Conservation (phyloP, 2,329 filamentous ascomycete species). For the Pestalotiopsis sp. region DNA sequence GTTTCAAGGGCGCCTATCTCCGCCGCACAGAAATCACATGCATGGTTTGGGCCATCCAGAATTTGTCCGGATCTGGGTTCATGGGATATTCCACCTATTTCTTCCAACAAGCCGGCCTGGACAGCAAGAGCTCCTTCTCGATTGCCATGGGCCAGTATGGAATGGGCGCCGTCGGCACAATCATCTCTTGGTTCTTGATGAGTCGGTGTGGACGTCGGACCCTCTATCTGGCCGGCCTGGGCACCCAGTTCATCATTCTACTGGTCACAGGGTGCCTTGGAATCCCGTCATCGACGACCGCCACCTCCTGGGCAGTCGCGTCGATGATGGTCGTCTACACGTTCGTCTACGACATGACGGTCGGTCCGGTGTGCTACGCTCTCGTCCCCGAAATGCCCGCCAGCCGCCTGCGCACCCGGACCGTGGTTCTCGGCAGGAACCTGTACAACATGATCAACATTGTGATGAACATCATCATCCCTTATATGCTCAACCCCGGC, state of each 20-base stretch:
- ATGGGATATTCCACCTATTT: slow-evolving; percentile 68
- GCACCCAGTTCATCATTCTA: slow-evolving; percentile 74
- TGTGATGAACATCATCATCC: slow-evolving; percentile 32
- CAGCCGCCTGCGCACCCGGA: slow-evolving; percentile 61
- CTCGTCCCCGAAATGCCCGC: slow-evolving; percentile 85
- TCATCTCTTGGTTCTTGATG: slow-evolving; percentile 83
- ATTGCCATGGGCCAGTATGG: slow-evolving; percentile 66
- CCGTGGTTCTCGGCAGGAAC: slow-evolving; percentile 21
- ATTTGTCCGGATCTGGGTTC: slow-evolving; percentile 64
- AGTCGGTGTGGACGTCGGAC: slow-evolving; percentile 70
- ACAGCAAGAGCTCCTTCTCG: slow-evolving; percentile 53
- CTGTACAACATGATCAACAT: slow-evolving; percentile 42
- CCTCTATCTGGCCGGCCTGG: slow-evolving; percentile 77
- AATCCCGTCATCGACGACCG: slow-evolving; percentile 65
- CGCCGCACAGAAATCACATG: slow-evolving; percentile 77
- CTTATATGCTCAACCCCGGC: slow-evolving; percentile 36
- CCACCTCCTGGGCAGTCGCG: slow-evolving; percentile 77
- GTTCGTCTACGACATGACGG: slow-evolving; percentile 80
- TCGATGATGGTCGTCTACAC: slow-evolving; percentile 84
- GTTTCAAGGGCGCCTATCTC: slow-evolving; percentile 78
- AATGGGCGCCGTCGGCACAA: slow-evolving; percentile 79
- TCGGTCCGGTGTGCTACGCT: slow-evolving; percentile 89
- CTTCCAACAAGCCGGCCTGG: slow-evolving; percentile 60
- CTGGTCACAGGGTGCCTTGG: slow-evolving; percentile 84
- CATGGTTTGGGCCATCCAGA: slow-evolving; percentile 67